Evolutionary conservation across 2,329 filamentous ascomycete species (phyloP), one percentile per base, ranked within the genome.

Genomic region (Lachnellula arida): DNA sequence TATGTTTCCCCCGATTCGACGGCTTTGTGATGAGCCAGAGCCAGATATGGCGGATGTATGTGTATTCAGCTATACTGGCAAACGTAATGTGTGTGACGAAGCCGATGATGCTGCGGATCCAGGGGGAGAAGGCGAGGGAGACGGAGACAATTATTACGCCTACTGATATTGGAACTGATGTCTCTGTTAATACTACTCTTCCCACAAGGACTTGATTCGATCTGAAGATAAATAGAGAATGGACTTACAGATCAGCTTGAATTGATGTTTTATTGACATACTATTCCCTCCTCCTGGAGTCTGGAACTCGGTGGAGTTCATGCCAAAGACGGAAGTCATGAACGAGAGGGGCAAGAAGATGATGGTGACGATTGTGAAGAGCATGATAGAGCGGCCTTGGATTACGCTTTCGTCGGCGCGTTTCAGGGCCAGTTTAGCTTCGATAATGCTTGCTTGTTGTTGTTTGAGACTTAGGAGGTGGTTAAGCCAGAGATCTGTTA

Each of bases 361-460:
- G 9, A 61, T 61, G 4, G 60, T 63, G 11, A 61, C 50, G 19
- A 62, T 62, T n/a, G 60, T 62, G 9, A 62, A 60, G 2, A 60
- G 37, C 60, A 62, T 60, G 39, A 62, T 55, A 2, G 58, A 58
- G 17, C 58, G 43, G 8, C 75, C 73, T 56, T 78, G 75, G 5
- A 66, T 70, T 3, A 74, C 69, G 0, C 68, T 72, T 46, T 76
- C 72, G 0, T 74, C 69, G 0, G 68, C 71, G 34, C 75, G 73
- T 37, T 68, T 71, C 9, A 73, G 65, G 0, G 75, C 67, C 23
- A 73, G 68, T 65, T 71, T 73, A 0, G 75, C 75, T 56, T 78
- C 72, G 4, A 77, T 67, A 1, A 77, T 71, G 37, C 73, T 71
- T 0, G 75, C 74, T 53, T 78, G 75, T 56, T 78, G 75, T 35